These are phyloP conservation scores for Hypoxylon subgilvum DNA, from an alignment of 495 filamentous ascomycete species.

Conservation along the genomic window DNA sequence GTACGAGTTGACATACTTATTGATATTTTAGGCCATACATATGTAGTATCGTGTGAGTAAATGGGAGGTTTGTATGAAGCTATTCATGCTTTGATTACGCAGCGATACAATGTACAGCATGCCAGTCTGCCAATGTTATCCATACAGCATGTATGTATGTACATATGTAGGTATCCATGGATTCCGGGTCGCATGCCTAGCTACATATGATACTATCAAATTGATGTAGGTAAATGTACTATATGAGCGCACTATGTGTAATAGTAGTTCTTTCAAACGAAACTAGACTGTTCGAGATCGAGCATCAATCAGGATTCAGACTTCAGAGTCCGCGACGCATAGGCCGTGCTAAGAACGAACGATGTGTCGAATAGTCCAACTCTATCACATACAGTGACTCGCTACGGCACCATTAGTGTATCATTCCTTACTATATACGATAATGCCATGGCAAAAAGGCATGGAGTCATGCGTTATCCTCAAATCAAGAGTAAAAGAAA, in stretches of 20 bases:
- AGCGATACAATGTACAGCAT: too few relatives aligned
- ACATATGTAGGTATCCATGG: neutral
- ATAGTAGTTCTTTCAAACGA: constrained; percentile 10
- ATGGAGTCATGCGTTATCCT: neutral
- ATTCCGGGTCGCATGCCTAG: neutral
- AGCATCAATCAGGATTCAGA: constrained; percentile 35
- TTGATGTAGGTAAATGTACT: constrained; percentile 2
- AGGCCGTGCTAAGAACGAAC: constrained; percentile 6
- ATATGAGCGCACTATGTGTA: constrained; percentile 1
- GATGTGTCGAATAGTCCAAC: neutral
- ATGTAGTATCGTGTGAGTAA: too few relatives aligned
- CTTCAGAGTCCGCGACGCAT: too few relatives aligned
- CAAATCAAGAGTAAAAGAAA: neutral
- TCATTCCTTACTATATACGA: neutral
- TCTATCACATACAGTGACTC: neutral
- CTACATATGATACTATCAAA: too few relatives aligned
- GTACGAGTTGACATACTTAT: too few relatives aligned
- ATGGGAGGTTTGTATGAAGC: too few relatives aligned
- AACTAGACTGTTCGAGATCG: constrained; percentile 34
- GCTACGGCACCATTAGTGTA: neutral
- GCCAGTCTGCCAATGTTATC: too few relatives aligned
- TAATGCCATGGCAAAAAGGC: neutral
- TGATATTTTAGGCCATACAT: too few relatives aligned
- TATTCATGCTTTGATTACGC: too few relatives aligned
- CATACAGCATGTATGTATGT: too few relatives aligned